A percentile compares a stretch with the other conserved stretches of the same genome.
Conservation (phyloP, 306 rosid species). For the Rubus parviflorus region DNA sequence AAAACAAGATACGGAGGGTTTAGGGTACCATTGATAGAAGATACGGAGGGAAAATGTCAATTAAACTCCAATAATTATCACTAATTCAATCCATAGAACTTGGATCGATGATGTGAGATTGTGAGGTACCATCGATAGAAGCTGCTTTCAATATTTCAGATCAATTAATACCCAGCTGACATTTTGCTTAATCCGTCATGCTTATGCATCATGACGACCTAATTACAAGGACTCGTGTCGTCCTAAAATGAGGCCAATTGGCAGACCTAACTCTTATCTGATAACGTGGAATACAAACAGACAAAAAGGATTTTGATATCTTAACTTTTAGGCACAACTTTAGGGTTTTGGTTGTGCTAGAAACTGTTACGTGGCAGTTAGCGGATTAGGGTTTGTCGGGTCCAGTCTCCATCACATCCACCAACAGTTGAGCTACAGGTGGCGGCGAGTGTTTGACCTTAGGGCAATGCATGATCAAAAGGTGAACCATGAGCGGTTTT, state of each 20-base stretch:
- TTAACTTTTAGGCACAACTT: background rate
- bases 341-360: conserved; percentile 3
- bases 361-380: conserved; percentile 5
- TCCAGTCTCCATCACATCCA: conserved; percentile 13
- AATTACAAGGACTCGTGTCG: conserved; percentile 4
- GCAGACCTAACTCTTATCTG: background rate
- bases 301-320: background rate
- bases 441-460: conserved; percentile 11
- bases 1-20: background rate
- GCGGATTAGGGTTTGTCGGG: background rate
- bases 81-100: background rate
- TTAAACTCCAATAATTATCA: background rate
- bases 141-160: background rate
- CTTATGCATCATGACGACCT: conserved; percentile 25
- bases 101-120: background rate
- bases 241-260: background rate
- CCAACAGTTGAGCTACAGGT: conserved; percentile 1
- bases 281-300: background rate
- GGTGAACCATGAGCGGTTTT: background rate
- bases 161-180: background rate
- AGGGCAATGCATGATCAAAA: background rate
- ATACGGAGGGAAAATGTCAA: background rate
- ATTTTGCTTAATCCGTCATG: conserved; percentile 23
- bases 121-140: background rate
- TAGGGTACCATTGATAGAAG: too few species aligned